Evolutionary conservation across 2,329 filamentous ascomycete genomes (phyloP).

Genomic region (Davidsoniella virescens): DNA sequence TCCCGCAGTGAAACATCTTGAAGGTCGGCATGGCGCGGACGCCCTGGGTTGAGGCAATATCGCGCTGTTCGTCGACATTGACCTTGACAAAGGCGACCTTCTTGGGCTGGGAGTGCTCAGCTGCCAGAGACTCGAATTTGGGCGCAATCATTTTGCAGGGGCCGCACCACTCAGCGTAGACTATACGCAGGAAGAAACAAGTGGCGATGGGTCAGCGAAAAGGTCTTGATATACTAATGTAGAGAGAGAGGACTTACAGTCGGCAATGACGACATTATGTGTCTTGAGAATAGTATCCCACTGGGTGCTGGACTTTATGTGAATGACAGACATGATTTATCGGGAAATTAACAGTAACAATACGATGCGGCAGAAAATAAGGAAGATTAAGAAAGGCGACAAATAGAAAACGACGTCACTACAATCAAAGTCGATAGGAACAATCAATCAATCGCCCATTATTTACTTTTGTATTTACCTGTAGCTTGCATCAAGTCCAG

Average conservation of each 20-base stretch:
- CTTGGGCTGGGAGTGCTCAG: conserved; percentile 62
- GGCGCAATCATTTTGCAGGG: conserved; percentile 89
- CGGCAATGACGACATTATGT: conserved; percentile 68
- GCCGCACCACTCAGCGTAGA: conserved; percentile 90
- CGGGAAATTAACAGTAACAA: background rate
- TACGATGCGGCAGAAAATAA: background rate
- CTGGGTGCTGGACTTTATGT: conserved; percentile 49
- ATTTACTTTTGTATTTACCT: no score
- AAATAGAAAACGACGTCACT: conserved; percentile 8
- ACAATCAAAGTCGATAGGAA: background rate
- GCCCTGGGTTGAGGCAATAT: conserved; percentile 60
- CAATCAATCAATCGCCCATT: background rate
- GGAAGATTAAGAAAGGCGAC: background rate
- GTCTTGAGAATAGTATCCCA: conserved; percentile 57
- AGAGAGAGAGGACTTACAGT: conserved; percentile 51
- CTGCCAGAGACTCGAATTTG: conserved; percentile 68
- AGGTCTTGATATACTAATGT: no score
- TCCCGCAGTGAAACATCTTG: conserved; percentile 67
- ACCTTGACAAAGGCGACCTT: conserved; percentile 83
- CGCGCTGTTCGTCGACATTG: conserved; percentile 69
- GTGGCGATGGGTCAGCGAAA: background rate
- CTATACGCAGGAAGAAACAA: conserved; percentile 27
- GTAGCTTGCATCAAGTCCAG: background rate
- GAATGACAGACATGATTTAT: conserved; percentile 29
- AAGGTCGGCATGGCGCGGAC: conserved; percentile 90